phyloP scores from a whole-genome alignment of 495 filamentous ascomycete species.

The Talaromyces borbonicus region DNA sequence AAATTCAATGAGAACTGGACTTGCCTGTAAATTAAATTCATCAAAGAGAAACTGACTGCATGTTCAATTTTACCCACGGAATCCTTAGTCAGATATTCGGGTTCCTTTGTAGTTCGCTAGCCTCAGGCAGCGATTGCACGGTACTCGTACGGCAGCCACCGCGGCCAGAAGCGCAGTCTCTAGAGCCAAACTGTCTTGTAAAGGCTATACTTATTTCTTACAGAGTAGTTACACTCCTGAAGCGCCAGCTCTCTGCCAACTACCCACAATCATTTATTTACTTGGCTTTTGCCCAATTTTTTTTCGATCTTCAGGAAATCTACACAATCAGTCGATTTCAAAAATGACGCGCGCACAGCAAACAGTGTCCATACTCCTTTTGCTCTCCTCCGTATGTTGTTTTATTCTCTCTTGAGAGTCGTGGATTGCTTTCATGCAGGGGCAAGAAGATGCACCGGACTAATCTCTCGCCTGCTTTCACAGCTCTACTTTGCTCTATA shows the following conservation, averaged over 20 bases:
- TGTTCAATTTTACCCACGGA: too few species aligned
- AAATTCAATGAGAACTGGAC: too few species aligned
- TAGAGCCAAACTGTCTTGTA: neutral
- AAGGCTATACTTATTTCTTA: too few species aligned
- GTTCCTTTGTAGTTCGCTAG: neutral
- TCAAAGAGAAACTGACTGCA: too few species aligned
- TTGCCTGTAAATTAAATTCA: too few species aligned
- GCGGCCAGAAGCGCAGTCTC: conserved; percentile 2
- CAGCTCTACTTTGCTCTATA: conserved; percentile 85
- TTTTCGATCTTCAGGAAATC: neutral
- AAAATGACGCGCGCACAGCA: conserved; percentile 92
- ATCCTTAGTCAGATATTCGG: neutral
- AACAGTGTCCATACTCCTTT: conserved; percentile 74
- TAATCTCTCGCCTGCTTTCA: conserved; percentile 8
- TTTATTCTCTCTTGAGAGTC: conserved; percentile 10
- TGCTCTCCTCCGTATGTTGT: conserved; percentile 70
- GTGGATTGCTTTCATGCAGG: too few species aligned
- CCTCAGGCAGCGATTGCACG: conserved; percentile 1
- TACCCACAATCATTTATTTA: neutral
- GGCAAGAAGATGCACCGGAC: too few species aligned
- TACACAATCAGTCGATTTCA: neutral
- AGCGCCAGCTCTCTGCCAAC: too few species aligned
- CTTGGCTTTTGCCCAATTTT: neutral
- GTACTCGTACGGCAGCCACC: conserved; percentile 1
- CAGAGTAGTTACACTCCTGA: neutral